Conservation (phyloP, 345 rosid genomes). For the Psidium friedrichsthalianum region DNA sequence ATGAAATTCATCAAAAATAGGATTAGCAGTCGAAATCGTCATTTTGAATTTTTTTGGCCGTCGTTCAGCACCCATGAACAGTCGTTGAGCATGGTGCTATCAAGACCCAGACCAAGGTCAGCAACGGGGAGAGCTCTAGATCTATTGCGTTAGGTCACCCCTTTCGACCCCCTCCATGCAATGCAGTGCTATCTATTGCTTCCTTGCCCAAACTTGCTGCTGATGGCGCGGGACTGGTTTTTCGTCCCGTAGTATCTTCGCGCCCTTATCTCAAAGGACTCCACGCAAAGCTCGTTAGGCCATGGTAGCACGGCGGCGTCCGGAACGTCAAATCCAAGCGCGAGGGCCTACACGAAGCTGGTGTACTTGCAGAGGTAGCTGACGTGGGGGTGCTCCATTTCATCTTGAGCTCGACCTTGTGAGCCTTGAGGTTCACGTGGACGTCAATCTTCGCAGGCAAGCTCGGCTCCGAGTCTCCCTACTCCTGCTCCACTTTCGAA, state of each 20-base stretch:
- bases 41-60: no score
- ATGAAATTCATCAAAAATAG: no score
- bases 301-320: constrained; percentile 75
- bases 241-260: constrained; percentile 71
- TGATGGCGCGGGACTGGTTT: constrained; percentile 77
- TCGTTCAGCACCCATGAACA: no score
- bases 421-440: constrained; percentile 71
- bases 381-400: constrained; percentile 48
- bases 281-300: constrained; percentile 66
- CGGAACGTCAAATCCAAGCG: constrained; percentile 66
- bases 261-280: constrained; percentile 90
- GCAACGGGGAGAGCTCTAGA: no score
- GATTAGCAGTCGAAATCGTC: no score
- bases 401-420: constrained; percentile 69
- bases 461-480: no score
- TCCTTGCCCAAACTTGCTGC: constrained; percentile 77
- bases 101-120: no score
- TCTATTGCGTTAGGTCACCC: no score
- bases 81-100: no score
- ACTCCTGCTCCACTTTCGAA: no score
- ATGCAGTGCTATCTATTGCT: no score
- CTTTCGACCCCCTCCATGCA: no score
- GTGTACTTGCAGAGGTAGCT: constrained; percentile 73
- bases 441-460: constrained; percentile 87
- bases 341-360: constrained; percentile 77